phyloP scores from a whole-genome alignment of 805 yeast species.

The Candida sithepensis region DNA sequence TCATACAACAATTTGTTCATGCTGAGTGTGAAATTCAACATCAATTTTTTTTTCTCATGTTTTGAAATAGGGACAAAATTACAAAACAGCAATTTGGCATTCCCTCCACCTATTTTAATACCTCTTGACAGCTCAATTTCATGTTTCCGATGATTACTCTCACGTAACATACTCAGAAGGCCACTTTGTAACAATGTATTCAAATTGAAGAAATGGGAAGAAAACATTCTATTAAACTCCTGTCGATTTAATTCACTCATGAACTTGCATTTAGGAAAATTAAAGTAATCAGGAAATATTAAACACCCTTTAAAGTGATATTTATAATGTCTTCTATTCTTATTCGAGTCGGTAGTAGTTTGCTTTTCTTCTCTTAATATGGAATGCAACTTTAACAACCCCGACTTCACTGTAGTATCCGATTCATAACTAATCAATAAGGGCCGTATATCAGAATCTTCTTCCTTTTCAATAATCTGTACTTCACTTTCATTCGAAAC shows the following conservation, averaged over 20 bases:
- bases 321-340: slow-evolving; percentile 33
- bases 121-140: slow-evolving; percentile 22
- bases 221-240: slow-evolving; percentile 28
- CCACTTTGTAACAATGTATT: slow-evolving; percentile 30
- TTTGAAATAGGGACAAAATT: slow-evolving; percentile 25
- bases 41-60: slow-evolving; percentile 21
- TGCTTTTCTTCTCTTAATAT: slow-evolving; percentile 35
- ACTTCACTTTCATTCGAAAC: slow-evolving; percentile 60
- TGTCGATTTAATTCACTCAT: slow-evolving; percentile 25
- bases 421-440: slow-evolving; percentile 49
- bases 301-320: slow-evolving; percentile 63
- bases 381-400: slow-evolving; percentile 46
- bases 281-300: slow-evolving; percentile 57
- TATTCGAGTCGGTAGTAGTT: slow-evolving; percentile 39
- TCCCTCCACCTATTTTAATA: slow-evolving; percentile 21
- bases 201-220: slow-evolving; percentile 23
- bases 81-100: slow-evolving; percentile 29
- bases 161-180: slow-evolving; percentile 24
- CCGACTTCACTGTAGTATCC: slow-evolving; percentile 39
- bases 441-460: slow-evolving; percentile 67
- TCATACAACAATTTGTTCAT: slow-evolving; percentile 19
- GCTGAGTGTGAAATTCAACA: slow-evolving; percentile 18
- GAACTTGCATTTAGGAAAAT: slow-evolving; percentile 28
- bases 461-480: slow-evolving; percentile 50
- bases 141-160: slow-evolving; percentile 25